Evolutionary conservation across 2,329 filamentous ascomycete genomes (phyloP).

Genomic region (Orbilia javanica): DNA sequence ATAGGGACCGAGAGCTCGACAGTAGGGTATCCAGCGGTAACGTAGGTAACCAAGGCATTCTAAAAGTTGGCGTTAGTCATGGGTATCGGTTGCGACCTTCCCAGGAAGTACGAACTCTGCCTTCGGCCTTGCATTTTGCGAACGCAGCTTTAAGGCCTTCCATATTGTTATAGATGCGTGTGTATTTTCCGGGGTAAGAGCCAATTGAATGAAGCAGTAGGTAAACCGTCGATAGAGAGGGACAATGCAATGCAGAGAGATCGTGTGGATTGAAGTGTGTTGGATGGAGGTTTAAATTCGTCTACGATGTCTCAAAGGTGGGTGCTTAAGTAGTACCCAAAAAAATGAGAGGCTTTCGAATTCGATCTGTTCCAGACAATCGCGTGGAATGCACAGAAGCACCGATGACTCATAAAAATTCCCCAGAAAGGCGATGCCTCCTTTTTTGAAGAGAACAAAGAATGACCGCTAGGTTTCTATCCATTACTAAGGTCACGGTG

Average conservation of each 20-base stretch:
- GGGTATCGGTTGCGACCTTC: constrained; percentile 4
- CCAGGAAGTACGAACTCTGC: constrained; percentile 63
- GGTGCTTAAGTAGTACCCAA: too few species aligned
- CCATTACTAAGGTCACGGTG: constrained; percentile 10
- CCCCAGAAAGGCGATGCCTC: constrained; percentile 20
- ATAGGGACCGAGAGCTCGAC: constrained; percentile 85
- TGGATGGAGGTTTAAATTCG: constrained; percentile 9
- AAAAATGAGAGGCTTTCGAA: constrained; percentile 13
- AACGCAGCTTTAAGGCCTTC: constrained; percentile 72
- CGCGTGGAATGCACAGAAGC: constrained; percentile 15
- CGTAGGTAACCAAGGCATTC: constrained; percentile 92
- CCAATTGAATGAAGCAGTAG: constrained; percentile 42
- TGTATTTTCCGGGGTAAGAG: constrained; percentile 23
- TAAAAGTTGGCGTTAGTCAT: constrained; percentile 64
- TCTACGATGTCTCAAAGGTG: constrained; percentile 23
- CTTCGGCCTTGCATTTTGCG: constrained; percentile 71
- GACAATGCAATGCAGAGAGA: constrained; percentile 13
- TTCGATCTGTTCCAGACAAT: constrained; percentile 18
- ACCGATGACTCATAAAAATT: constrained; percentile 43
- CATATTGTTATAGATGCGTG: constrained; percentile 46
- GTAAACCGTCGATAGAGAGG: constrained; percentile 29
- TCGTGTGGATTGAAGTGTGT: constrained; percentile 15
- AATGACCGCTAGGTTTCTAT: constrained; percentile 2
- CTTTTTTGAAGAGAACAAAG: constrained; percentile 7
- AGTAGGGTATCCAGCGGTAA: constrained; percentile 91